phyloP scores from a whole-genome alignment of 108 stramenopile genomes.

The Nitzschia sp. region DNA sequence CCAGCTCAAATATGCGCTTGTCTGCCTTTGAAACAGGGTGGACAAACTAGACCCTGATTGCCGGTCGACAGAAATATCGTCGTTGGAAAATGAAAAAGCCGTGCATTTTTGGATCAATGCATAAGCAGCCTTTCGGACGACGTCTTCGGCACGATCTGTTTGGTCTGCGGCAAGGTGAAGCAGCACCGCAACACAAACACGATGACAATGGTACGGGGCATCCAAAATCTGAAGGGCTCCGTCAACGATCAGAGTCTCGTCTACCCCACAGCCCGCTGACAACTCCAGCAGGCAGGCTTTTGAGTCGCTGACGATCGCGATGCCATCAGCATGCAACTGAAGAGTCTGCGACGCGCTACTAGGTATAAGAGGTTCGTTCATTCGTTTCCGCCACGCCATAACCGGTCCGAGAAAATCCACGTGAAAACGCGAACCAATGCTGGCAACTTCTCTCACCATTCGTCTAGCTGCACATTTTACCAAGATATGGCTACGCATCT shows the following conservation, averaged over 20 bases:
- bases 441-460: constrained; percentile 68
- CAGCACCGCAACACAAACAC: constrained; percentile 60
- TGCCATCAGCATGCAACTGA: constrained; percentile 65
- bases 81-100: constrained; percentile 60
- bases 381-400: constrained; percentile 30
- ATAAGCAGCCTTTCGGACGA: constrained; percentile 60
- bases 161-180: constrained; percentile 52
- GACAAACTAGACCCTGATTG: constrained; percentile 44
- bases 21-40: constrained; percentile 48
- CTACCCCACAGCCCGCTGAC: constrained; percentile 35
- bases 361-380: constrained; percentile 48
- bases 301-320: constrained; percentile 42
- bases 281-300: constrained; percentile 35
- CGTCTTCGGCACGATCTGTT: constrained; percentile 70
- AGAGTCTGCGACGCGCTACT: constrained; percentile 58
- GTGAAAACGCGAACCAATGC: constrained; percentile 50
- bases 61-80: constrained; percentile 35
- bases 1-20: constrained; percentile 57
- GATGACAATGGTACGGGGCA: constrained; percentile 34
- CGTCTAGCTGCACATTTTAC: constrained; percentile 48
- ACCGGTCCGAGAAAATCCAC: constrained; percentile 43
- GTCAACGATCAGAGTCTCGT: constrained; percentile 44
- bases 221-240: constrained; percentile 45
- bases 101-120: constrained; percentile 47
- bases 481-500: constrained; percentile 56